A percentile compares a stretch with the other conserved stretches of the same genome.
Conservation (phyloP, 2,329 filamentous ascomycete species). For the Colletotrichum lini region DNA sequence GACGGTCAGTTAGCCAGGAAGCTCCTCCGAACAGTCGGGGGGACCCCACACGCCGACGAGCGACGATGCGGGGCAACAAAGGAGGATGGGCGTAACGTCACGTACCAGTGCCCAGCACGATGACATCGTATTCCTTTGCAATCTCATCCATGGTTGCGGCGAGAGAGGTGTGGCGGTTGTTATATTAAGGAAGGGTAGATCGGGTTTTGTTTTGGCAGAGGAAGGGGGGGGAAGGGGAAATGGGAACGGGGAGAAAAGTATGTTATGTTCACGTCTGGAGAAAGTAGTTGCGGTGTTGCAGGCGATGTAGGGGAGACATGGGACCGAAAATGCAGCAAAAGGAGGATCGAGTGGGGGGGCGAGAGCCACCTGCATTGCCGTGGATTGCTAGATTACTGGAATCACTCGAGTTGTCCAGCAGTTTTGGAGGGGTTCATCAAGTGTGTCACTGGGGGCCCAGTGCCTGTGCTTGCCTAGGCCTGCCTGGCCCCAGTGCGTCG, state of each 20-base stretch:
- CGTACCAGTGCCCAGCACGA: slow-evolving; percentile 96
- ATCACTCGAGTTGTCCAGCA: neutral
- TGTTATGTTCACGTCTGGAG: slow-evolving; percentile 34
- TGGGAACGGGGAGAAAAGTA: slow-evolving; percentile 27
- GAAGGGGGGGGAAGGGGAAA: slow-evolving; percentile 23
- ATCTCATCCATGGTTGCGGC: slow-evolving; percentile 90
- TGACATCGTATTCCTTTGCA: slow-evolving; percentile 97
- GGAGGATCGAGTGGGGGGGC: slow-evolving; percentile 35
- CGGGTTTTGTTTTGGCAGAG: slow-evolving; percentile 28
- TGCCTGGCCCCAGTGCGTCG: slow-evolving; percentile 34
- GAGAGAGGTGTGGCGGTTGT: slow-evolving; percentile 42
- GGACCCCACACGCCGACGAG: slow-evolving; percentile 41
- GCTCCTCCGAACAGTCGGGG: slow-evolving; percentile 45
- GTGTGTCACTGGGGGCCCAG: slow-evolving; percentile 40
- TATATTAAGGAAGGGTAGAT: slow-evolving; percentile 17
- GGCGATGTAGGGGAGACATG: slow-evolving; percentile 28
- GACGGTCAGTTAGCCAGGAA: slow-evolving; percentile 46
- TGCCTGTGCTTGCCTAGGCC: slow-evolving; percentile 34
- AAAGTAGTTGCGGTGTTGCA: slow-evolving; percentile 40
- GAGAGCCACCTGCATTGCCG: slow-evolving; percentile 34
- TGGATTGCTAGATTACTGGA: slow-evolving; percentile 27
- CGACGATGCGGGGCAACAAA: slow-evolving; percentile 47
- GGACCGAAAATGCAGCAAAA: slow-evolving; percentile 41
- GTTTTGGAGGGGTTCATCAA: slow-evolving; percentile 39
- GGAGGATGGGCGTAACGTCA: slow-evolving; percentile 53